Evolutionary conservation across 345 rosid genomes (phyloP), one percentile per base, ranked within the genome.

Genomic region (Eucalyptus lansdowneana): DNA sequence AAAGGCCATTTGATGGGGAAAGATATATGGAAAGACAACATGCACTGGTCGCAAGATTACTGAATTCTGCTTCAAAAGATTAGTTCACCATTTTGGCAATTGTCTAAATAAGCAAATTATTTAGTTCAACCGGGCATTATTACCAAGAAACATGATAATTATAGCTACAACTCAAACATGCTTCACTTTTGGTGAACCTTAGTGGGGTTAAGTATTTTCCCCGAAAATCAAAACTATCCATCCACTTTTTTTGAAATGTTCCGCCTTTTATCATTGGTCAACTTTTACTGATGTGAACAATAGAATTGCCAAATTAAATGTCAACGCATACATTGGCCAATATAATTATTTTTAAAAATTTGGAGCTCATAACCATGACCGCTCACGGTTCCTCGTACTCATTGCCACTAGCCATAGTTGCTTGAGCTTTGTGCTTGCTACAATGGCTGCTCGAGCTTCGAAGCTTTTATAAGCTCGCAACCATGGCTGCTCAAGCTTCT

Each of bases 281-380:
- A 29, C 6, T 62, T 62, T 62, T 65, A 29, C 19, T 65, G 0
- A 62, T 7, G 0, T 29, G 67, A 29, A 27, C 69, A 60, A 29
- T 0, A 29, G 0, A 65, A 65, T 65, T 14, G 5, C 2, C 9
- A 14, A 13, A 13, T 65, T 60, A 0, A 0, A 60, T 9, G 16
- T 60, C 0, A 0, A 2, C 2, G 3, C 31, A 27, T 60, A 0
- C 31, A 27, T 25, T 29, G 8, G 8, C 69, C 69, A 27, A 60
- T 29, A 29, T 6, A 62, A 62, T 27, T 62, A 12, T 27, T 62
- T 62, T 25, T 27, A 27, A 62, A 29, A 29, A 1, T 27, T 27
- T 62, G 31, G 69, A 62, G 69, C 31, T 62, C 69, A 29, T 27
- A 27, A 29, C 16, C 69, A 62, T 62, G 31, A 29, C 31, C 1